Evolutionary conservation across 1,284 basidiomycete genomes (phyloP).

Genomic region (Taiwanofungus camphoratus): DNA sequence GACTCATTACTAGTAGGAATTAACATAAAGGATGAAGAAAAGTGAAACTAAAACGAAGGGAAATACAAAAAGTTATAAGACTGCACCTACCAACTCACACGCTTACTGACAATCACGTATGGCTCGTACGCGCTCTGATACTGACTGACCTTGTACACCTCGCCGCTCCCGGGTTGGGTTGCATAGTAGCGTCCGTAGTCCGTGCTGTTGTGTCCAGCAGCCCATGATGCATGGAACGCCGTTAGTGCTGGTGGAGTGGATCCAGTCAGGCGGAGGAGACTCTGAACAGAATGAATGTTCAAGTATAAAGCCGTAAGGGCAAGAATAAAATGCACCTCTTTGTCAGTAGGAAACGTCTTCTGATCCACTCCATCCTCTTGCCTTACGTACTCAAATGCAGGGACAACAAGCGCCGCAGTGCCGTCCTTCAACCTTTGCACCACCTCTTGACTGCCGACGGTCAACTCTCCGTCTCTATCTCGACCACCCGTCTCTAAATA

Average conservation of each 20-base stretch:
- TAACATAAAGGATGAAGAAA: not conserved
- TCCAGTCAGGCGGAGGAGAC: constrained; percentile 50
- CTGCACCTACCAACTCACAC: constrained; percentile 57
- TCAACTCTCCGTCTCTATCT: not conserved
- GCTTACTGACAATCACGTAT: constrained; percentile 74
- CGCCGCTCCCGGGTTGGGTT: constrained; percentile 45
- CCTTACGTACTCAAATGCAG: constrained; percentile 72
- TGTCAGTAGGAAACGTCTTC: constrained; percentile 56
- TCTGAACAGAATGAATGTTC: constrained; percentile 29
- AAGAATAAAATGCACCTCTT: constrained; percentile 39
- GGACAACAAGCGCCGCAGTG: constrained; percentile 64
- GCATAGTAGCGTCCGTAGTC: constrained; percentile 69
- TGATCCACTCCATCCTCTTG: constrained; percentile 56
- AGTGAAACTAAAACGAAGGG: constrained; percentile 6
- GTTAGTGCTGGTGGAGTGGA: constrained; percentile 41
- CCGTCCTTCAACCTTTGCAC: constrained; percentile 40
- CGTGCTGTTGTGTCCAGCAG: constrained; percentile 72
- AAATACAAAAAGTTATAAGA: not conserved
- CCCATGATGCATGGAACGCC: constrained; percentile 76
- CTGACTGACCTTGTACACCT: constrained; percentile 65
- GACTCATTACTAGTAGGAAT: not conserved
- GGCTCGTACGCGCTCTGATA: constrained; percentile 84
- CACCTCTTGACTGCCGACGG: constrained; percentile 21
- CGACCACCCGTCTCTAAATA: not conserved
- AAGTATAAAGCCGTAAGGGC: not conserved